These are phyloP conservation scores for Lichtheimia hyalospora DNA, from an alignment of 371 early-diverging fungal genomes.

Conservation along the genomic window DNA sequence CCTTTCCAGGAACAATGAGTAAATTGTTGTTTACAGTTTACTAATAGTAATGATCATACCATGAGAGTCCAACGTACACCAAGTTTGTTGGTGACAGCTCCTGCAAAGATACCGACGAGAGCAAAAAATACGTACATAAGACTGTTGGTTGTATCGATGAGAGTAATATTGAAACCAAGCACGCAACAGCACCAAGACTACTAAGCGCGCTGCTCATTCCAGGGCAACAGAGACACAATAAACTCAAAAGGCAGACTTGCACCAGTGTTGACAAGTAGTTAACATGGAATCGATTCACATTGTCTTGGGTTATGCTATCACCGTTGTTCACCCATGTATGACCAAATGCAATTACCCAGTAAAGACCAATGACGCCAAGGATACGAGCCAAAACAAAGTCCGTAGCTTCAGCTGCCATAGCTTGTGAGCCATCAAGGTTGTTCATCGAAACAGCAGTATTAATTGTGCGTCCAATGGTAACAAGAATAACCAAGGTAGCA, in stretches of 20 bases:
- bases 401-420: background rate
- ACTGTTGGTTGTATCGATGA: slow-evolving; percentile 61
- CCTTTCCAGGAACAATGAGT: slow-evolving; percentile 4
- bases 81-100: slow-evolving; percentile 53
- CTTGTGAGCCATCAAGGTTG: background rate
- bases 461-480: background rate
- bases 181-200: slow-evolving; percentile 46
- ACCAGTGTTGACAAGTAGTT: no score
- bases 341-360: background rate
- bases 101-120: slow-evolving; percentile 59
- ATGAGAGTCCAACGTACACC: slow-evolving; percentile 49
- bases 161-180: slow-evolving; percentile 43
- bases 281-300: no score
- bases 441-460: background rate
- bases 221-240: slow-evolving; percentile 81
- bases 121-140: slow-evolving; percentile 66
- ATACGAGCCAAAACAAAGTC: background rate
- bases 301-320: background rate
- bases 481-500: background rate
- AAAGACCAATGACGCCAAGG: background rate
- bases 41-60: slow-evolving; percentile 13
- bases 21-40: background rate
- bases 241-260: slow-evolving; percentile 71
- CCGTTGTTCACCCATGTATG: slow-evolving; percentile 1
- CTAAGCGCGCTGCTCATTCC: slow-evolving; percentile 69